Evolutionary conservation across 164 flowering plant genomes (phyloP).

Genomic region (Hamamelis virginiana): DNA sequence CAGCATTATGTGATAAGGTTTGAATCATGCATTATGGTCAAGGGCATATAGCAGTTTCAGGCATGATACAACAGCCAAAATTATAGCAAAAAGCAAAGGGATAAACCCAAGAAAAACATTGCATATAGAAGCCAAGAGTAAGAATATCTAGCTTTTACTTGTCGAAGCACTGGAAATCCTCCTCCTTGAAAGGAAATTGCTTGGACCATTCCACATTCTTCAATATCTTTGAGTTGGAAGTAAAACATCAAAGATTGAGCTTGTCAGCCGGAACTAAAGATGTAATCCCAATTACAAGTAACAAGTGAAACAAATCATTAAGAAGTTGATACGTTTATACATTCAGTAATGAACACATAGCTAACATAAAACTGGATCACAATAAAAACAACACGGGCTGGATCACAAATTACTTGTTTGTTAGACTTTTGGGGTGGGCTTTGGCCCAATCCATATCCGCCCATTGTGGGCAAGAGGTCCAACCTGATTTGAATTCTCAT

Average conservation of each 20-base stretch:
- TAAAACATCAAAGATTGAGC: background rate
- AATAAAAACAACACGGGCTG: no score
- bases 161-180: conserved; percentile 88
- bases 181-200: conserved; percentile 81
- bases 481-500: no score
- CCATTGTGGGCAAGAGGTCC: no score
- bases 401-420: no score
- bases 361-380: no score
- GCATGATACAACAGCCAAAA: background rate
- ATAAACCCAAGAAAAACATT: background rate
- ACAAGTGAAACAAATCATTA: background rate
- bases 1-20: no score
- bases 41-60: background rate
- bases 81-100: no score
- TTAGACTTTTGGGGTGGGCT: no score
- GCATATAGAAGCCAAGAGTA: background rate
- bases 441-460: no score
- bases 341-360: no score
- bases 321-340: background rate
- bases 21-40: no score
- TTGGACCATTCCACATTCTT: conserved; percentile 91
- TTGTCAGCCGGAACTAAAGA: background rate
- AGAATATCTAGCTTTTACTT: conserved; percentile 43
- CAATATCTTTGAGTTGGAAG: conserved; percentile 40
- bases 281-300: background rate